A percentile compares a stretch with the other conserved stretches of the same genome.
phyloP scores from a whole-genome alignment of 2,329 filamentous ascomycete genomes.

The Pseudocercospora eumusae region DNA sequence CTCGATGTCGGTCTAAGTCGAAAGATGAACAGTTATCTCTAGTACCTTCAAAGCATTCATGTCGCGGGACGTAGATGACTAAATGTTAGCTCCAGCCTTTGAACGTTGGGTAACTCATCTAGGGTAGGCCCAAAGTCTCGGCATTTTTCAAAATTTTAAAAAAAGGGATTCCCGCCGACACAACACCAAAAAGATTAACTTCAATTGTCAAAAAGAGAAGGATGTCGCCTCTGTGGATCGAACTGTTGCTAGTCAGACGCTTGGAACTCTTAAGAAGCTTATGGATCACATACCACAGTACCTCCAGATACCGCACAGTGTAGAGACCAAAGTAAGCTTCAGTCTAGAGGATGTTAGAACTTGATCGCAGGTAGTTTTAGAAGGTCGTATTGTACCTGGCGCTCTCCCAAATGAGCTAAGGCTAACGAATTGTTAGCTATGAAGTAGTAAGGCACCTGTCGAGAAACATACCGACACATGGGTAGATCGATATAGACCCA shows the following conservation, averaged over 20 bases:
- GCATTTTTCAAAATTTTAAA: too few relatives aligned
- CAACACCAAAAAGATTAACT: background rate
- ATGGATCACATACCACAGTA: constrained; percentile 4
- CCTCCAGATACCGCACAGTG: constrained; percentile 19
- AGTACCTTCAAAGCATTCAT: too few relatives aligned
- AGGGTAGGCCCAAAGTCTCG: too few relatives aligned
- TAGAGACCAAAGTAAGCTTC: constrained; percentile 1
- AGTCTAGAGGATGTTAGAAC: background rate
- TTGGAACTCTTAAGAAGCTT: background rate
- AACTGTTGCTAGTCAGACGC: background rate
- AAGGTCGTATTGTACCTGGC: constrained; percentile 2
- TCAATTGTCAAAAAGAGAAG: background rate
- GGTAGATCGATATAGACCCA: too few relatives aligned
- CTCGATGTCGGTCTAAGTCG: too few relatives aligned
- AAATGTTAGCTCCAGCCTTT: too few relatives aligned
- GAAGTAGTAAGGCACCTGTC: too few relatives aligned
- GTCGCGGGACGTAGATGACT: too few relatives aligned
- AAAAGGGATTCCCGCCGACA: too few relatives aligned
- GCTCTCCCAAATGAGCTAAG: constrained; percentile 17
- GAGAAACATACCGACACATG: too few relatives aligned
- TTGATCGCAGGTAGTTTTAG: background rate
- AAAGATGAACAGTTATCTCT: too few relatives aligned
- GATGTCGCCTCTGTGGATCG: constrained; percentile 1
- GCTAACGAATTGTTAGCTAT: background rate
- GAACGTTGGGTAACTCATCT: too few relatives aligned